Percentiles rank a stretch among this genome's conserved stretches.
Evolutionary conservation across 371 early-diverging fungal genomes (phyloP).

Genomic region (Mortierella sp.): DNA sequence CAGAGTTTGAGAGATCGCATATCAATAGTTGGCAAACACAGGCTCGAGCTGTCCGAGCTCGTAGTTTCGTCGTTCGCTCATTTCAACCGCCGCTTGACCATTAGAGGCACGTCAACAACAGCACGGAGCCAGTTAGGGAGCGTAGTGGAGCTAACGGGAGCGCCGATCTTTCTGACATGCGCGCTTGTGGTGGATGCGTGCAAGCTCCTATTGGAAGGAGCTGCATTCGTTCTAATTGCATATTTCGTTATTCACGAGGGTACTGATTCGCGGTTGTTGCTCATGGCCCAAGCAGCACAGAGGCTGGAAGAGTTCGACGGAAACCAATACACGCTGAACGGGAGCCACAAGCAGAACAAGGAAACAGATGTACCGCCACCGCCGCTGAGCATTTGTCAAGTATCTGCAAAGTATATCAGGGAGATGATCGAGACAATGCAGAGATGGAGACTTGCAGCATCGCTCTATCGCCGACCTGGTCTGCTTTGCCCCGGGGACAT

Average conservation of each 20-base stretch:
- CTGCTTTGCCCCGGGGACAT: background rate
- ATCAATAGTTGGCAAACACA: background rate
- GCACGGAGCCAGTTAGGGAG: background rate
- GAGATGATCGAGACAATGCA: constrained; percentile 23
- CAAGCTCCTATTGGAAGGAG: constrained; percentile 21
- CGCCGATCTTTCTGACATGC: constrained; percentile 25
- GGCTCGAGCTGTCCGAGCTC: constrained; percentile 17
- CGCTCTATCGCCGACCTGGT: constrained; percentile 17
- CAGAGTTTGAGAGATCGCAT: background rate
- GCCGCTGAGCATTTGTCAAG: constrained; percentile 13
- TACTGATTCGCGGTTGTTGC: constrained; percentile 8
- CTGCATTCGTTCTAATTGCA: constrained; percentile 19
- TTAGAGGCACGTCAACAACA: background rate
- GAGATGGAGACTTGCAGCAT: constrained; percentile 20
- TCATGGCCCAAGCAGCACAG: constrained; percentile 32
- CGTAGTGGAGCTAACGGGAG: constrained; percentile 17
- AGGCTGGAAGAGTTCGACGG: constrained; percentile 26
- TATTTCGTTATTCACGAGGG: constrained; percentile 11
- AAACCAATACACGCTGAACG: constrained; percentile 7
- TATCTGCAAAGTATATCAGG: constrained; percentile 11
- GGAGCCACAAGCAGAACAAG: background rate
- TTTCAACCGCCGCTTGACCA: constrained; percentile 21
- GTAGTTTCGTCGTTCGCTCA: constrained; percentile 19
- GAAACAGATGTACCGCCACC: background rate
- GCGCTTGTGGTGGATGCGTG: constrained; percentile 23